These are phyloP conservation scores for Aureobasidium sp. DNA, from an alignment of 2,329 filamentous ascomycete genomes.

Conservation along the genomic window DNA sequence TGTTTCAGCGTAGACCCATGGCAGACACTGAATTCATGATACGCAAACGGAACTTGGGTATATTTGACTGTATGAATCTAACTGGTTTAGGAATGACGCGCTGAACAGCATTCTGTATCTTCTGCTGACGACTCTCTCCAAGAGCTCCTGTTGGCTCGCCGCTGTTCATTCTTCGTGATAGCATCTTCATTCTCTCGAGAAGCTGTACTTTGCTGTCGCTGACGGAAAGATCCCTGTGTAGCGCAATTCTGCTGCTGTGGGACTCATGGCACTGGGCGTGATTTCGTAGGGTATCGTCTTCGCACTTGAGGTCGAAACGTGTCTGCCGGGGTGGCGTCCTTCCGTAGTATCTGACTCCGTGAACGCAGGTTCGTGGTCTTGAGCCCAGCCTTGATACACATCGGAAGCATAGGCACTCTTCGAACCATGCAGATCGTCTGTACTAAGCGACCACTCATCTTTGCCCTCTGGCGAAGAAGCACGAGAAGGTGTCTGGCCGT, in stretches of 20 bases:
- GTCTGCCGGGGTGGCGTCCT: neutral
- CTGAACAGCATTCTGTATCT: neutral
- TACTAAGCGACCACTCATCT: conserved; percentile 2
- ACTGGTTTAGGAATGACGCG: neutral
- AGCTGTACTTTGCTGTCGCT: neutral
- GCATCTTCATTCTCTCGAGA: conserved; percentile 7
- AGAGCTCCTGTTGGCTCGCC: neutral
- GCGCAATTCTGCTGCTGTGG: neutral
- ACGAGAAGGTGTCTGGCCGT: conserved; percentile 3
- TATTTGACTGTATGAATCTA: neutral
- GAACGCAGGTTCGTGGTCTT: neutral
- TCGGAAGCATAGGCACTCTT: neutral
- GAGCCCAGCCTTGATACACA: neutral
- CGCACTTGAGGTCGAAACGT: neutral
- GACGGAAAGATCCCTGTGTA: neutral
- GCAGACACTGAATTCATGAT: neutral
- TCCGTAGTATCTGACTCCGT: conserved; percentile 1
- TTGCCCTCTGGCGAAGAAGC: conserved; percentile 5
- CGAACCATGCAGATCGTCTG: neutral
- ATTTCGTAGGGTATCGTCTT: conserved; percentile 4
- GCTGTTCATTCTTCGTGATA: neutral
- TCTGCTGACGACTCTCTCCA: neutral
- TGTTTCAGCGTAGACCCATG: too few relatives aligned
- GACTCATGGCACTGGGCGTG: conserved; percentile 11
- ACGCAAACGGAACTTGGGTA: neutral